Conservation (phyloP, 306 rosid genomes). For the Citrullus amarus region DNA sequence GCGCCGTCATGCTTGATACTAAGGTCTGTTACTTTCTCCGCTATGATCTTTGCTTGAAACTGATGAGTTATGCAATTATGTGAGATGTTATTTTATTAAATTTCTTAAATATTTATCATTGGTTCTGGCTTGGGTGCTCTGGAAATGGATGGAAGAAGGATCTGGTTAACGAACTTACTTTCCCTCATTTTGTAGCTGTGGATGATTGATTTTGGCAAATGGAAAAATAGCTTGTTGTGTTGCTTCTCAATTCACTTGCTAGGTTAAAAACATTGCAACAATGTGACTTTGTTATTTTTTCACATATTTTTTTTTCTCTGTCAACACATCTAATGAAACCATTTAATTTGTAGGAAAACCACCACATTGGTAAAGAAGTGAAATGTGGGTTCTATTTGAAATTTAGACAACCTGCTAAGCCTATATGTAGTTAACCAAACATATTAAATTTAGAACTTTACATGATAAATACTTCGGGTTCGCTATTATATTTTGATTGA, state of each 20-base stretch:
- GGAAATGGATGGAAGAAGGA: not conserved
- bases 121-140: not conserved
- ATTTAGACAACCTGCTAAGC: not conserved
- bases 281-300: not conserved
- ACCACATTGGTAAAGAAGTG: not conserved
- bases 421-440: not conserved
- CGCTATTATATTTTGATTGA: not conserved
- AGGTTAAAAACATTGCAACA: not conserved
- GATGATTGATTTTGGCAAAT: not conserved
- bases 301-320: not conserved
- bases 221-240: not conserved
- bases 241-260: not conserved
- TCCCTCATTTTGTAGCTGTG: not conserved
- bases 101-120: not conserved
- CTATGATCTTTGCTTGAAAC: not conserved
- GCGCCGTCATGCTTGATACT: constrained; percentile 92
- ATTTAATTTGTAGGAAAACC: not conserved
- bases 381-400: not conserved
- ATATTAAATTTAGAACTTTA: not conserved
- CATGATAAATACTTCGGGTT: not conserved
- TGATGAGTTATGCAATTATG: not conserved
- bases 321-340: not conserved
- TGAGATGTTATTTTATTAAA: not conserved
- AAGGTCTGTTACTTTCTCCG: constrained; percentile 30
- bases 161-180: not conserved